Conservation (phyloP, 2,329 filamentous ascomycete species). For the Fusarium metavorans region DNA sequence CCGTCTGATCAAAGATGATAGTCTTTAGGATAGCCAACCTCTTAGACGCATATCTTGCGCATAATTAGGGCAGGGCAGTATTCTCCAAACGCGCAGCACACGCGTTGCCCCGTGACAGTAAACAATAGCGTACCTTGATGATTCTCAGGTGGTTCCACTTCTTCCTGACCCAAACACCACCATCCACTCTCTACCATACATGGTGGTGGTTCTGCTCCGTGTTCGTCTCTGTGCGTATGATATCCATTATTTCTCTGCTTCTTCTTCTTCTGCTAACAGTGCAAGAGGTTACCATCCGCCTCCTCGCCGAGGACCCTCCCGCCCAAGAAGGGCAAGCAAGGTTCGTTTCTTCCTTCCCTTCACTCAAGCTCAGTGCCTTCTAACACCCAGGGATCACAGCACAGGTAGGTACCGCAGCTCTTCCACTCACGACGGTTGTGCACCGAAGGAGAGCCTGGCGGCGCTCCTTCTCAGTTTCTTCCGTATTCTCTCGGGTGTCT, state of each 20-base stretch:
- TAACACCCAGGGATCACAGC: background rate
- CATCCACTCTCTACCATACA: background rate
- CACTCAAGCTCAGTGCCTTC: background rate
- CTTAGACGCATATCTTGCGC: constrained; percentile 1
- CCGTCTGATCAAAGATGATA: constrained; percentile 11
- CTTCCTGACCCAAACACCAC: background rate
- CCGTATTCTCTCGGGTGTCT: background rate
- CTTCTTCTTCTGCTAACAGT: background rate
- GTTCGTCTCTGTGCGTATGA: background rate
- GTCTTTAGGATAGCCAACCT: background rate
- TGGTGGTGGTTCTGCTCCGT: background rate
- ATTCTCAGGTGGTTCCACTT: background rate
- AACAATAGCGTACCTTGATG: background rate
- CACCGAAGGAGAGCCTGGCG: background rate
- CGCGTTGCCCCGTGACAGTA: background rate
- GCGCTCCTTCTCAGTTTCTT: background rate
- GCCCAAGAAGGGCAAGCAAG: background rate
- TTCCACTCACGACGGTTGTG: background rate
- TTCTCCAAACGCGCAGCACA: background rate
- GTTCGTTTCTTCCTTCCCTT: background rate
- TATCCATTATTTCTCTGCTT: background rate
- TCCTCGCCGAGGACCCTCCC: background rate
- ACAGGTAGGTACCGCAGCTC: background rate
- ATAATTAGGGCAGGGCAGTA: background rate
- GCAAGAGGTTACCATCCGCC: background rate